Base-by-base conservation (phyloP, 345 rosid species). In the Moringa oleifera region DNA sequence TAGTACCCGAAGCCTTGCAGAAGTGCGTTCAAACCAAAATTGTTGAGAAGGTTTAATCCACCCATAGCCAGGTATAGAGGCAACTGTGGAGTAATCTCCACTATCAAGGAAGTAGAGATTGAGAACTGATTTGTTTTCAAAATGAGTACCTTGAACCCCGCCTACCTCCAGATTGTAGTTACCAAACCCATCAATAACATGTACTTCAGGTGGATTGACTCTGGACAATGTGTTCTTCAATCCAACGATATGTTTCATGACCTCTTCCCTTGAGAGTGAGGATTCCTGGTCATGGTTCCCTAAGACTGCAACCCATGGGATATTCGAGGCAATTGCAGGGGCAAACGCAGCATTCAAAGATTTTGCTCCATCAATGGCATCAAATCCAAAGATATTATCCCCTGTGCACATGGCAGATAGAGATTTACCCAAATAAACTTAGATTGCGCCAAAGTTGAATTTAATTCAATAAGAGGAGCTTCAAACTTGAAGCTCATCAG, bases 231-330 rank as follows among this genome's bases (percentile, higher is more conserved):
- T 71, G 77, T 88, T 76, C 19, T 82, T 71, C 54, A 94, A 69
- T 41, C 74, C 81, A 59, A 72, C 87, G 15, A 94, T 73, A 70
- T 94, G 84, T 57, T 81, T 90, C 97, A 90, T 93, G 24, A 93
- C 78, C 28, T 84, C 85, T 74, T 83, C 85, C 79, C 98, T 81
- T 0, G 90, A 84, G 58, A 93, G 73, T 45, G 83, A 80, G 13
- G 89, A 80, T 81, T 93, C 84, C 69, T 90, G 95, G 63, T 94
- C 97, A 59, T 94, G 97, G 69, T 90, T 94, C 24, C 99, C 99
- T 55, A 90, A 70, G 57, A 94, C 69, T 20, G 96, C 97, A 23
- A 73, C 95, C 99, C 97, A 94, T 20, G 96, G 96, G 64, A 94
- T 85, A 57, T 75, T 68, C 2, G 96, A 79, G 8, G 77, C 84